Percentiles rank a stretch among this genome's conserved stretches.
Conservation (phyloP, 2,329 filamentous ascomycete genomes). For the Sporothrix dimorphospora region DNA sequence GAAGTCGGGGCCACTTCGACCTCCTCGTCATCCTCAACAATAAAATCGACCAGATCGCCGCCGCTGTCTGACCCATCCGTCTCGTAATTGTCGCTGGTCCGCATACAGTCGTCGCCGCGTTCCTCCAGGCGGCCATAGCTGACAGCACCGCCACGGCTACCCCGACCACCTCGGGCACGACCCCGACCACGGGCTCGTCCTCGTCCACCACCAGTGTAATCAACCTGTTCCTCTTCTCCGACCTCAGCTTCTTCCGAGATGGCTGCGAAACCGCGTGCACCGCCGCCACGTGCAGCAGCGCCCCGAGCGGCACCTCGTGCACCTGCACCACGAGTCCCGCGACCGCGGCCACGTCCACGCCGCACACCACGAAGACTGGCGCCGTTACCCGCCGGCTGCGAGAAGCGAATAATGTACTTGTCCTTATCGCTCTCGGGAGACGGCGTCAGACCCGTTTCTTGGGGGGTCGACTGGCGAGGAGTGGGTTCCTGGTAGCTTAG, state of each 20-base stretch:
- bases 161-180: conserved; percentile 30
- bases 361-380: conserved; percentile 24
- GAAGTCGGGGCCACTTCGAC: conserved; percentile 20
- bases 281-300: background rate
- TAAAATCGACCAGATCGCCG: conserved; percentile 58
- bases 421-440: conserved; percentile 29
- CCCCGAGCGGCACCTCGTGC: background rate
- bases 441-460: conserved; percentile 1
- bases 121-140: conserved; percentile 43
- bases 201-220: conserved; percentile 31
- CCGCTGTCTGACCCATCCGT: conserved; percentile 54
- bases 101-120: conserved; percentile 55
- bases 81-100: conserved; percentile 52
- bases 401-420: conserved; percentile 30
- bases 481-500: background rate
- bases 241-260: conserved; percentile 28
- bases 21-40: conserved; percentile 54
- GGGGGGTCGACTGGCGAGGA: background rate
- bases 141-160: conserved; percentile 12
- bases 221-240: conserved; percentile 19
- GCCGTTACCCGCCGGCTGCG: conserved; percentile 25
- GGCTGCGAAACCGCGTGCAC: background rate
- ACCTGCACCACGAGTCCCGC: background rate
- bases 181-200: conserved; percentile 26
- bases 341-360: conserved; percentile 9